phyloP scores from a whole-genome alignment of 73 alveolate genomes.

The Stentor roeselii region DNA sequence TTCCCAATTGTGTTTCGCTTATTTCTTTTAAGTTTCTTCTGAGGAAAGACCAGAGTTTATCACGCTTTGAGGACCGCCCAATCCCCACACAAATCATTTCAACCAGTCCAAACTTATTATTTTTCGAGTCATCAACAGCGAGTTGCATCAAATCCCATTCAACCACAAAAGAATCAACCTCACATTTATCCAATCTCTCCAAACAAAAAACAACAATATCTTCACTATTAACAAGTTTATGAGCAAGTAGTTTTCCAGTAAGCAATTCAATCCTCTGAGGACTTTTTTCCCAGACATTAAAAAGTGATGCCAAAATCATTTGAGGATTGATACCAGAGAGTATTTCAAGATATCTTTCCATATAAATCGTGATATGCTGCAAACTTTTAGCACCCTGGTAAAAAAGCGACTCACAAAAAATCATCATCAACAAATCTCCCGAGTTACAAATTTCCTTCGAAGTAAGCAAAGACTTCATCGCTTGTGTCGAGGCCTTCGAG shows the following conservation, averaged over 20 bases:
- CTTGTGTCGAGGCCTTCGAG: slow-evolving; percentile 13
- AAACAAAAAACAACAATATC: not conserved
- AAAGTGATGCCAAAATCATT: not conserved
- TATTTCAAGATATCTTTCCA: slow-evolving; percentile 18
- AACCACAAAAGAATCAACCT: not conserved
- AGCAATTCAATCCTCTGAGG: slow-evolving; percentile 2
- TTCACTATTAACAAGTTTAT: not conserved
- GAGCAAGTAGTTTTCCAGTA: not conserved
- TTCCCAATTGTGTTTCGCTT: no score
- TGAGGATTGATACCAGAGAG: not conserved
- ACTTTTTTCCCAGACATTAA: slow-evolving; percentile 17
- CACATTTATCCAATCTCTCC: not conserved
- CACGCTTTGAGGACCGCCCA: no score
- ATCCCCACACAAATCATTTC: no score
- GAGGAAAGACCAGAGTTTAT: no score
- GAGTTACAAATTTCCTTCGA: slow-evolving; percentile 24
- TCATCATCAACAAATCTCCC: slow-evolving; percentile 20
- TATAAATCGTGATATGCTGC: slow-evolving; percentile 12
- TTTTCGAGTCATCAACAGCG: not conserved
- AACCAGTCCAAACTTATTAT: not conserved
- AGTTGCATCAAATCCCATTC: not conserved
- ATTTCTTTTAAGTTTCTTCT: no score
- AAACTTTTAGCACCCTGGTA: slow-evolving; percentile 18
- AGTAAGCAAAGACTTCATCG: slow-evolving; percentile 14
- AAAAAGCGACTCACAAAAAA: slow-evolving; percentile 14